phyloP scores from a whole-genome alignment of 1,139 yeast genomes.

The Saccharomyces hybrid region DNA sequence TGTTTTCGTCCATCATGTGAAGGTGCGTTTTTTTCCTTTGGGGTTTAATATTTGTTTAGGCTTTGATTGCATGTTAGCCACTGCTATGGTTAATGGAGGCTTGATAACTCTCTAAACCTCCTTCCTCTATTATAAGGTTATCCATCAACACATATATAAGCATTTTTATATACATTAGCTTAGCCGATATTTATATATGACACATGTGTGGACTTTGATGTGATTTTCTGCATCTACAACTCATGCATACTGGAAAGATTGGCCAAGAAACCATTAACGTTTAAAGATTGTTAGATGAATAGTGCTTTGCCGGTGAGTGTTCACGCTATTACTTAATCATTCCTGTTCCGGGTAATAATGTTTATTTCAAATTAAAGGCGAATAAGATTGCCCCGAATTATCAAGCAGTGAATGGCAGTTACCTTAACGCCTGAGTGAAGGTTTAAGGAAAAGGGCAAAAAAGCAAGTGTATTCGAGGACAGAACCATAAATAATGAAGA shows the following conservation, averaged over 20 bases:
- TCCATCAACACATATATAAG: background rate
- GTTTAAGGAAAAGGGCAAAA: background rate
- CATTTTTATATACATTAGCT: background rate
- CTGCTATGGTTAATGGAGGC: background rate
- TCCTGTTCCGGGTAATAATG: background rate
- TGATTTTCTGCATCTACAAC: background rate
- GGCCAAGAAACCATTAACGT: background rate
- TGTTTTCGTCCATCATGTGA: slow-evolving; percentile 27
- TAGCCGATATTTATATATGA: background rate
- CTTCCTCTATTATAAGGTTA: background rate
- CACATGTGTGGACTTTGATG: background rate
- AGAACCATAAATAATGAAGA: slow-evolving; percentile 6
- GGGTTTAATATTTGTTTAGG: background rate
- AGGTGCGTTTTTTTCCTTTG: background rate
- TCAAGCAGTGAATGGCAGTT: background rate
- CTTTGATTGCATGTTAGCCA: background rate
- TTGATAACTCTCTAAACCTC: background rate
- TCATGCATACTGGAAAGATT: background rate
- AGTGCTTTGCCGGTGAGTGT: background rate
- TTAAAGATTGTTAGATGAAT: background rate
- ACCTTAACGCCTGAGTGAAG: background rate
- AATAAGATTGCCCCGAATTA: background rate
- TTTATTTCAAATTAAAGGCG: background rate
- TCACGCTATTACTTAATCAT: background rate
- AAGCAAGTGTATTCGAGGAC: background rate